Conservation (phyloP, 345 rosid species). For the Psidium friedrichsthalianum region DNA sequence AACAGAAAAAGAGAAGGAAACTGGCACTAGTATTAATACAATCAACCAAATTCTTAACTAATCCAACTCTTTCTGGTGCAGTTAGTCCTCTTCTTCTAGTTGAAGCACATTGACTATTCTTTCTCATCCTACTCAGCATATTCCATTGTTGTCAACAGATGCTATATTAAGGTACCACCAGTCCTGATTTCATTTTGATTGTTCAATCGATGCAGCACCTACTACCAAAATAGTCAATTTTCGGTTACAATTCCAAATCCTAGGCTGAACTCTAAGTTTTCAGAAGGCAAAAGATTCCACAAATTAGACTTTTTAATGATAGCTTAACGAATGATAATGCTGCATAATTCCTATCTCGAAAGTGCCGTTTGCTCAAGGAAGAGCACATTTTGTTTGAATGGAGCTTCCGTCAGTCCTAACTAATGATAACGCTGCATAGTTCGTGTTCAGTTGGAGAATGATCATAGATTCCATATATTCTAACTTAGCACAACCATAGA, state of each 20-base stretch:
- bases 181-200: no score
- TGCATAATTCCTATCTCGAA: not conserved
- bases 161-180: not conserved
- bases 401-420: no score
- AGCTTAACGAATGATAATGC: not conserved
- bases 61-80: not conserved
- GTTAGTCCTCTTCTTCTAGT: not conserved
- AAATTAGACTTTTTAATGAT: no score
- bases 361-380: no score
- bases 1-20: not conserved
- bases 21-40: not conserved
- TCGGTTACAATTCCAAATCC: not conserved
- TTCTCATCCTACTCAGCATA: not conserved
- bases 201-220: no score
- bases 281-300: not conserved
- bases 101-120: not conserved
- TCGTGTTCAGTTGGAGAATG: no score
- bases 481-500: no score
- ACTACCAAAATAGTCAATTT: no score
- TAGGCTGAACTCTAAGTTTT: not conserved
- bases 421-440: no score
- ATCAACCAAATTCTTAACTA: not conserved
- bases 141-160: not conserved
- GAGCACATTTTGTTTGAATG: no score
- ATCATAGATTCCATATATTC: no score